These are phyloP conservation scores for Chaetomiaceae sp. DNA, from an alignment of 2,329 filamentous ascomycete genomes.

Conservation along the genomic window DNA sequence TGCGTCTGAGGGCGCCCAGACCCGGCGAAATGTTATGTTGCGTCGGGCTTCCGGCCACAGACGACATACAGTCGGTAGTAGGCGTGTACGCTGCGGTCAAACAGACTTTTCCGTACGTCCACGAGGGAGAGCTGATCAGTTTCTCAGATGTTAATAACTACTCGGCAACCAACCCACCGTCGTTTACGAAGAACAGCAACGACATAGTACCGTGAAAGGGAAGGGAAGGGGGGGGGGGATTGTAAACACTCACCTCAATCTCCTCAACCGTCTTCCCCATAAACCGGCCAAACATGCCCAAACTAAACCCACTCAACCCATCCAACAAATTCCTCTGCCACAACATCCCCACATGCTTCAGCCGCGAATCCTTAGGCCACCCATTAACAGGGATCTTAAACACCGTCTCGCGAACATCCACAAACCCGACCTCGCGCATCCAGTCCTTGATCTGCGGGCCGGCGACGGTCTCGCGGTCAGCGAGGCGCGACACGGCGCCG, in stretches of 20 bases:
- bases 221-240: too few species aligned
- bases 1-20: too few species aligned
- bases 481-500: slow-evolving; percentile 11
- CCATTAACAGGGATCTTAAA: slow-evolving; percentile 33
- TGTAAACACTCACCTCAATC: slow-evolving; percentile 40
- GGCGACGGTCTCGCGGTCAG: slow-evolving; percentile 20
- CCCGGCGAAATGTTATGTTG: background rate
- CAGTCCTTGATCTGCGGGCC: slow-evolving; percentile 24
- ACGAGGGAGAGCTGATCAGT: slow-evolving; percentile 42
- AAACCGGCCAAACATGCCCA: slow-evolving; percentile 31
- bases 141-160: too few species aligned
- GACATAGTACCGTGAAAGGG: too few species aligned
- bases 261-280: slow-evolving; percentile 40
- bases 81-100: slow-evolving; percentile 43
- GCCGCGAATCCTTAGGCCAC: slow-evolving; percentile 29
- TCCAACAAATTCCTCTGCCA: slow-evolving; percentile 29
- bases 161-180: too few species aligned
- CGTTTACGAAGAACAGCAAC: too few species aligned
- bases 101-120: slow-evolving; percentile 44
- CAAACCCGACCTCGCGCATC: slow-evolving; percentile 30
- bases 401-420: slow-evolving; percentile 29
- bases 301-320: slow-evolving; percentile 31
- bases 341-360: slow-evolving; percentile 32
- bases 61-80: slow-evolving; percentile 48
- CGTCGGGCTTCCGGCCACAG: slow-evolving; percentile 44